phyloP scores from a whole-genome alignment of 202 grass and related monocot species.

The Elaeis oleifera region DNA sequence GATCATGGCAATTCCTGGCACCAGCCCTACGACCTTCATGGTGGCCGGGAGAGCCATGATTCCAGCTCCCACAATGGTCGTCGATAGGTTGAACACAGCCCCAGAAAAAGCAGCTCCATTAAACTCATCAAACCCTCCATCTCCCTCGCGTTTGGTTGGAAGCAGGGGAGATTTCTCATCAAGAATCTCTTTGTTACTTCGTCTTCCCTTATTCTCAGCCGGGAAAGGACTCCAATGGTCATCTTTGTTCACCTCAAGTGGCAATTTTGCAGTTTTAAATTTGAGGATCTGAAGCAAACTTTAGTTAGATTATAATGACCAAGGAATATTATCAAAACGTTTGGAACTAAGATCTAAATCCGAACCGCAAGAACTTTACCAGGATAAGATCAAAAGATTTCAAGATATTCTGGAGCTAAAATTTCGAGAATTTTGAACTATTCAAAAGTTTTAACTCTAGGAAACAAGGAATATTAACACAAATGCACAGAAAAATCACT shows the following conservation, averaged over 20 bases:
- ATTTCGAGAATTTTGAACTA: no score
- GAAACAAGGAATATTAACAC: no score
- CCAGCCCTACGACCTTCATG: conserved; percentile 87
- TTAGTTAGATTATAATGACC: no score
- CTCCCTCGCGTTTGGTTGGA: conserved; percentile 35
- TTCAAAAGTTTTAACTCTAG: no score
- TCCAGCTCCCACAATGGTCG: conserved; percentile 83
- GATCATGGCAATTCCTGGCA: conserved; percentile 68
- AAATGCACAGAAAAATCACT: no score
- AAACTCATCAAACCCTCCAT: conserved; percentile 53
- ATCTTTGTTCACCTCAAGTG: conserved; percentile 10
- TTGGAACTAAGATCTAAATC: no score
- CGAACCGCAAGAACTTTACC: no score
- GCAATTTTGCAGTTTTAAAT: no score
- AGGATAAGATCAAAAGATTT: no score
- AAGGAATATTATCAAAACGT: no score
- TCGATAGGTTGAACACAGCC: conserved; percentile 91
- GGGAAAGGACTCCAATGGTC: conserved; percentile 32
- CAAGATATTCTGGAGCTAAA: no score
- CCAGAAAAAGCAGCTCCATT: conserved; percentile 68
- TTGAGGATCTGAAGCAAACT: no score
- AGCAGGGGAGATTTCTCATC: conserved; percentile 63
- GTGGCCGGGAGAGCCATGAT: conserved; percentile 95
- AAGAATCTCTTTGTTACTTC: conserved; percentile 30
- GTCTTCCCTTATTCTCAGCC: conserved; percentile 21